phyloP scores from a whole-genome alignment of 2,329 filamentous ascomycete genomes.

The Diaporthe sp. region DNA sequence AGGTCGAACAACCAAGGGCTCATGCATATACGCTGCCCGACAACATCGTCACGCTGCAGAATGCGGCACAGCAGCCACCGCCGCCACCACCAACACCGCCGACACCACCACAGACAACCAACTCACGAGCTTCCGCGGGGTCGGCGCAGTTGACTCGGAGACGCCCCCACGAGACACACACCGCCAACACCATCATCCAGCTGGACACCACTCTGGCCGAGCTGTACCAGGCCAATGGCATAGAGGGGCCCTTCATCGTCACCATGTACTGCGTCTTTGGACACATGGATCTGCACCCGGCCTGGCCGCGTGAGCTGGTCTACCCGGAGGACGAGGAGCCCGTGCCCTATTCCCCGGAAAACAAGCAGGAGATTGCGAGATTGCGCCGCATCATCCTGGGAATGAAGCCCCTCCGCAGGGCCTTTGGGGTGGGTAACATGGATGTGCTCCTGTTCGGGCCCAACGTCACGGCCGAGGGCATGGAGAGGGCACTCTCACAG shows the following conservation, averaged over 20 bases:
- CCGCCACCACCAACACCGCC: not conserved
- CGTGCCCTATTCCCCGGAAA: constrained; percentile 39
- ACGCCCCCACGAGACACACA: not conserved
- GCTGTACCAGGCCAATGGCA: constrained; percentile 42
- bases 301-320: constrained; percentile 41
- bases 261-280: constrained; percentile 45
- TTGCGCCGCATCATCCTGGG: constrained; percentile 42
- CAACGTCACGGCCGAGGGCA: constrained; percentile 39
- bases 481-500: constrained; percentile 41
- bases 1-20: not conserved
- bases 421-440: constrained; percentile 42
- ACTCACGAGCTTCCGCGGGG: too few relatives aligned
- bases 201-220: constrained; percentile 44
- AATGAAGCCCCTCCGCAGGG: constrained; percentile 43
- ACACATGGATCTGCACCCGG: constrained; percentile 42
- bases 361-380: constrained; percentile 40
- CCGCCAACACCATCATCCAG: not conserved
- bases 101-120: not conserved
- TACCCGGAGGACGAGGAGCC: constrained; percentile 45
- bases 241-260: constrained; percentile 41
- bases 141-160: not conserved
- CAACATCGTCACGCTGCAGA: constrained; percentile 19
- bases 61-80: constrained; percentile 18
- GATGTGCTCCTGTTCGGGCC: constrained; percentile 43
- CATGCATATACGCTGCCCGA: not conserved